Percentiles rank a stretch among this genome's conserved stretches.
phyloP scores from a whole-genome alignment of 192 early-diverging fungal genomes.

The Chytriomyces sp. region DNA sequence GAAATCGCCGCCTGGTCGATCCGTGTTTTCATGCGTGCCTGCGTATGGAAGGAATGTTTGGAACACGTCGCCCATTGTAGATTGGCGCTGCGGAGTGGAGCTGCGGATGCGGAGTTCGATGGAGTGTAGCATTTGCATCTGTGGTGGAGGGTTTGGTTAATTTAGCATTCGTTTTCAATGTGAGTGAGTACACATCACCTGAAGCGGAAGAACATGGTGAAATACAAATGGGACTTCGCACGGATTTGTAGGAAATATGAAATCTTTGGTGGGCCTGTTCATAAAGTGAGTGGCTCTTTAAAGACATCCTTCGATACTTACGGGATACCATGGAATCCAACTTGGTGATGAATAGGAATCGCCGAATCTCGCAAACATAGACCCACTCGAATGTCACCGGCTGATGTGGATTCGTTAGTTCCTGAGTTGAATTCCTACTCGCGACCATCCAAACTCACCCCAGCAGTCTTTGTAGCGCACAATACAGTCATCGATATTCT shows the following conservation, averaged over 20 bases:
- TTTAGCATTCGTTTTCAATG: too few species aligned
- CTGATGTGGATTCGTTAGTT: not conserved
- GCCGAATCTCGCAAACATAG: conserved; percentile 59
- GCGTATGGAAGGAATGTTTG: not conserved
- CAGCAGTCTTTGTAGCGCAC: conserved; percentile 56
- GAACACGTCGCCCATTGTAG: conserved; percentile 3
- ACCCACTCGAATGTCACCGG: conserved; percentile 62
- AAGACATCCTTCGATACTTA: too few species aligned
- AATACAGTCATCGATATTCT: conserved; percentile 48
- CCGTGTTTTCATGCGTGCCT: not conserved
- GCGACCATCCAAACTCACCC: conserved; percentile 25
- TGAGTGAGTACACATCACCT: too few species aligned
- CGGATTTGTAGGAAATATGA: conserved; percentile 43
- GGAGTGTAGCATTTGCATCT: conserved; percentile 48
- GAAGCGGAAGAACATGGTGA: conserved; percentile 54
- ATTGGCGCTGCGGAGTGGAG: not conserved
- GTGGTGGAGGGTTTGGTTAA: too few species aligned
- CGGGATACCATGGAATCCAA: conserved; percentile 39
- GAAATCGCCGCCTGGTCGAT: conserved; percentile 18
- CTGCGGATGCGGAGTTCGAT: not conserved
- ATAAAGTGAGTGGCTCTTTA: conserved; percentile 32
- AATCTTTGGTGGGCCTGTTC: conserved; percentile 27
- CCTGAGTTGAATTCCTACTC: not conserved
- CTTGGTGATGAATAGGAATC: conserved; percentile 36
- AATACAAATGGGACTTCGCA: conserved; percentile 53